phyloP scores from a whole-genome alignment of 2,329 filamentous ascomycete genomes.

The Botryosphaeria agaves region DNA sequence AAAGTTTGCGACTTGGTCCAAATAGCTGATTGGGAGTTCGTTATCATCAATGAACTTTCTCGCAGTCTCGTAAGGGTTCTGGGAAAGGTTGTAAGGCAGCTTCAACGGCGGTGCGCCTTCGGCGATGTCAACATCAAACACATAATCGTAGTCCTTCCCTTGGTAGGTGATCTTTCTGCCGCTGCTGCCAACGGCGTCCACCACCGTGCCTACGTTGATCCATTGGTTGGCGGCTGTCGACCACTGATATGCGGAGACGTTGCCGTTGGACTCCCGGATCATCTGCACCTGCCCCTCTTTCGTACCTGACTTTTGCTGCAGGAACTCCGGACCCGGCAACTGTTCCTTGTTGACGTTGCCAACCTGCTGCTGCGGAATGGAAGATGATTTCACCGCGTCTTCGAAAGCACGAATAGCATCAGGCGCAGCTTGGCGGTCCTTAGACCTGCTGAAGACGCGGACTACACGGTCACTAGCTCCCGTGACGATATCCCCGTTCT shows the following conservation, averaged over 20 bases:
- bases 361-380: slow-evolving; percentile 75
- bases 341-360: slow-evolving; percentile 79
- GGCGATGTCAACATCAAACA: slow-evolving; percentile 93
- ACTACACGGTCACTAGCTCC: slow-evolving; percentile 80
- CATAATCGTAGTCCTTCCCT: slow-evolving; percentile 84
- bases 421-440: slow-evolving; percentile 50
- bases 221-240: slow-evolving; percentile 53
- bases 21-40: slow-evolving; percentile 68
- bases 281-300: slow-evolving; percentile 94
- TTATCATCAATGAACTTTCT: slow-evolving; percentile 84
- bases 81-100: slow-evolving; percentile 80
- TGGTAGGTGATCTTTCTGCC: slow-evolving; percentile 46
- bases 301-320: slow-evolving; percentile 67
- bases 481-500: slow-evolving; percentile 83
- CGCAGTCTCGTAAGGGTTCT: slow-evolving; percentile 84
- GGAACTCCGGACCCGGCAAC: slow-evolving; percentile 73
- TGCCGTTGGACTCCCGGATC: slow-evolving; percentile 68
- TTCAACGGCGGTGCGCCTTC: slow-evolving; percentile 87
- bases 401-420: slow-evolving; percentile 59
- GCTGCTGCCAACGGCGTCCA: slow-evolving; percentile 71
- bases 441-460: slow-evolving; percentile 63
- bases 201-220: slow-evolving; percentile 85
- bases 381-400: slow-evolving; percentile 61
- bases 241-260: slow-evolving; percentile 78
- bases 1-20: slow-evolving; percentile 86